phyloP scores from a whole-genome alignment of 2,329 filamentous ascomycete species.

The Westerdykella sp. region DNA sequence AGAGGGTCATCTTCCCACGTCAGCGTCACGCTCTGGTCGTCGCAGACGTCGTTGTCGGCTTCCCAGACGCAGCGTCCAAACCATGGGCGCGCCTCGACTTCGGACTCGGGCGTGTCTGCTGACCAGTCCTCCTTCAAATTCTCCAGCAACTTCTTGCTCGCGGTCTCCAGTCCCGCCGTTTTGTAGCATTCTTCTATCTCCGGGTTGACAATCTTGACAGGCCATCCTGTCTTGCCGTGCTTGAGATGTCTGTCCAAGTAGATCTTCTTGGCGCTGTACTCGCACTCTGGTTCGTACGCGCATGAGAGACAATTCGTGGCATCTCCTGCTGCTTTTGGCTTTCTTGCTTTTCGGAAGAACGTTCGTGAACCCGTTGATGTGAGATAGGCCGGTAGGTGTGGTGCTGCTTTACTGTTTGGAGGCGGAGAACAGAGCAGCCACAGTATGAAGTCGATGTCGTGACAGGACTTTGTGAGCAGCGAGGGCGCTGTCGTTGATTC shows the following conservation, averaged over 20 bases:
- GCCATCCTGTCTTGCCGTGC: slow-evolving; percentile 68
- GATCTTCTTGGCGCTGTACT: slow-evolving; percentile 78
- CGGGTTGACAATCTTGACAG: slow-evolving; percentile 79
- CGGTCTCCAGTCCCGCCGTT: slow-evolving; percentile 43
- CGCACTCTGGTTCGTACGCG: slow-evolving; percentile 65
- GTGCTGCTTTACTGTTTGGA: slow-evolving; percentile 35
- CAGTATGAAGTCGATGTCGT: slow-evolving; percentile 87
- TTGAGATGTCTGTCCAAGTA: slow-evolving; percentile 66
- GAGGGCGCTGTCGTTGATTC: slow-evolving; percentile 70
- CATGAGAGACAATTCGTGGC: slow-evolving; percentile 88
- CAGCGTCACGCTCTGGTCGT: slow-evolving; percentile 86
- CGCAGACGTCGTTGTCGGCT: slow-evolving; percentile 84
- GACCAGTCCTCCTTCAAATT: slow-evolving; percentile 52
- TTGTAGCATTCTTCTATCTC: slow-evolving; percentile 75
- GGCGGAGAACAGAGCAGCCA: slow-evolving; percentile 81
- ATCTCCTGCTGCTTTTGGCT: slow-evolving; percentile 65
- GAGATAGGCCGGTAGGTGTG: slow-evolving; percentile 71
- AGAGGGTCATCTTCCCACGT: slow-evolving; percentile 71
- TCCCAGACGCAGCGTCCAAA: slow-evolving; percentile 96
- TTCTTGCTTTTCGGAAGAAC: slow-evolving; percentile 68
- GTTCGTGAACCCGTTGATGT: slow-evolving; percentile 70
- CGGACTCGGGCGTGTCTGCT: slow-evolving; percentile 46
- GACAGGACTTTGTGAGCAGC: slow-evolving; percentile 89
- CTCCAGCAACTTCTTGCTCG: slow-evolving; percentile 46
- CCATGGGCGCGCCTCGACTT: slow-evolving; percentile 55